Conservation (phyloP, 2,329 filamentous ascomycete genomes). For the Fusarium nematophilum region DNA sequence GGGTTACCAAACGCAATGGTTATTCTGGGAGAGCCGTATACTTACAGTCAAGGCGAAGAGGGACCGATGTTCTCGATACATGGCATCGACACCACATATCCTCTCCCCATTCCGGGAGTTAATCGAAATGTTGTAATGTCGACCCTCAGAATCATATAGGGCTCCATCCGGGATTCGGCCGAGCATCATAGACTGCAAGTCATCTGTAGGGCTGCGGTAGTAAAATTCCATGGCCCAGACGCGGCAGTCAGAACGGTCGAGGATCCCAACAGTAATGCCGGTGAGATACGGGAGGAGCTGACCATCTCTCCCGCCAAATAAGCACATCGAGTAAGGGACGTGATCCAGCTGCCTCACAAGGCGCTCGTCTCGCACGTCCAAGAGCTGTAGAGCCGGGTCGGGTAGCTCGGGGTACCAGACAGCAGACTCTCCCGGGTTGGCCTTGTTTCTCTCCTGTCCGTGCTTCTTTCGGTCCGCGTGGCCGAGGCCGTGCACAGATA, state of each 20-base stretch:
- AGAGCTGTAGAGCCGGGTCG: constrained; percentile 1
- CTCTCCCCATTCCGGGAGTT: constrained; percentile 11
- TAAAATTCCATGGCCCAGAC: constrained; percentile 11
- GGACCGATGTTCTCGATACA: neutral
- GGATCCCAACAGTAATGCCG: constrained; percentile 1
- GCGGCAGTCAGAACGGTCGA: neutral
- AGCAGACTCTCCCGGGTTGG: neutral
- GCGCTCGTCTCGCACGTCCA: neutral
- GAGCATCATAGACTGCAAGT: neutral
- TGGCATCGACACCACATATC: constrained; percentile 3
- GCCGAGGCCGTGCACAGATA: neutral
- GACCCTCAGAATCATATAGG: neutral
- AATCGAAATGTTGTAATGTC: neutral
- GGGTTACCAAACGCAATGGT: no score
- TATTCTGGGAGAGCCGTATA: no score
- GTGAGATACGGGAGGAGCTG: constrained; percentile 7
- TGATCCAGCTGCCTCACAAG: neutral
- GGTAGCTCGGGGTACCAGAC: constrained; percentile 14
- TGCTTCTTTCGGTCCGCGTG: no score
- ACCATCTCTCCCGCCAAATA: constrained; percentile 11
- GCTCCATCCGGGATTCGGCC: neutral
- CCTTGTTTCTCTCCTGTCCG: neutral
- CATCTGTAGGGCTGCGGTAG: neutral
- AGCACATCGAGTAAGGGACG: constrained; percentile 5
- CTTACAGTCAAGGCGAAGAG: constrained; percentile 6